Base-by-base conservation (phyloP, 768 basidiomycete species). In the Termitomyces sp. region DNA sequence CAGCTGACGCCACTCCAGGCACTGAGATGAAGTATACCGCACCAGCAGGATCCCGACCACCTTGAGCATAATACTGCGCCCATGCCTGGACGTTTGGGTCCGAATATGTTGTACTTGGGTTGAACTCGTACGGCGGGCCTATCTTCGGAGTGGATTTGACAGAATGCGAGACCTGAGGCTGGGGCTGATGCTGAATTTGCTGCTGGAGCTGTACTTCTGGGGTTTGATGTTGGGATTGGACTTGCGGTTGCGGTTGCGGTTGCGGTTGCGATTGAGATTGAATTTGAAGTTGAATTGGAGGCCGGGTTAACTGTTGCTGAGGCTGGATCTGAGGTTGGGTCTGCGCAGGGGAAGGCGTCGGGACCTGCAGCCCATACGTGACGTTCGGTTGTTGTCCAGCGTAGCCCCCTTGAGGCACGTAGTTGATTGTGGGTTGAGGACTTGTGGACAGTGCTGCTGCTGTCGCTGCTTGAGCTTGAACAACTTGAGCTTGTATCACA, bases 11-110 rank as follows among this genome's bases (percentile, higher is more conserved):
- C 43, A 92, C 76, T 2, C 89, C 90, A 7, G 89, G 90, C 1
- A 92, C 83, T 2, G 82, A 84, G 48, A 87, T 70, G 63, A 94
- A 94, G 71, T 94, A 94, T 39, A 92, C 87, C 8, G 86, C 75
- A 9, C 91, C 91, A 5, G 87, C 83, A 0, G 76, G 68, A 57
- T 92, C 91, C 45, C 70, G 81, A 3, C 91, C 91, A 25, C 91
- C 91, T 57, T 86, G 82, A 0, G 85, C 84, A 66, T 93, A 93
- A 69, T 94, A 94, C 61, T 84, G 80, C 6, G 89, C 91, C 91
- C 91, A 93, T 0, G 88, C 88, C 66, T 92, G 90, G 21, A 86
- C 89, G 59, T 91, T 91, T 54, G 84, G 81, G 67, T 94, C 91
- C 16, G 82, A 70, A 62, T 94, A 94, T 21, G 82, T 83, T 48